A percentile compares a stretch with the other conserved stretches of the same genome.
Conservation (phyloP, 1,139 yeast genomes). For the Cylindricascospora bacillispora region DNA sequence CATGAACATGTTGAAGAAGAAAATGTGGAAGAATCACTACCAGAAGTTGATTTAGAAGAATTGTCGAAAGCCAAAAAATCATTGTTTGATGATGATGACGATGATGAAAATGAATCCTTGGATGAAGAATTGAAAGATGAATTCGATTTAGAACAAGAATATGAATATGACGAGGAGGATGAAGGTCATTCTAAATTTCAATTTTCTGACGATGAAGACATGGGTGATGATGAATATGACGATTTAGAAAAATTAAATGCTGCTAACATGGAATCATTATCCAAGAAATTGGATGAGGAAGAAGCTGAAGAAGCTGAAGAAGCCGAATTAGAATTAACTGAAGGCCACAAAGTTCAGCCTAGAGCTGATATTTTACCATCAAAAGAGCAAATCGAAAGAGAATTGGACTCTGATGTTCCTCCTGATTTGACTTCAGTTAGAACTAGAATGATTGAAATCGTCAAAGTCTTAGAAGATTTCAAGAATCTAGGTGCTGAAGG, state of each 20-base stretch:
- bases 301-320: slow-evolving; percentile 63
- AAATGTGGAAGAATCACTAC: slow-evolving; percentile 32
- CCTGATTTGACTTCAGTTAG: slow-evolving; percentile 72
- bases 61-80: slow-evolving; percentile 56
- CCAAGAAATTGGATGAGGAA: slow-evolving; percentile 57
- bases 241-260: slow-evolving; percentile 74
- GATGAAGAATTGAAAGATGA: slow-evolving; percentile 45
- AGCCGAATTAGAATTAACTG: slow-evolving; percentile 62
- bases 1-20: slow-evolving; percentile 24
- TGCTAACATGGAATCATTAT: slow-evolving; percentile 76
- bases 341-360: slow-evolving; percentile 50
- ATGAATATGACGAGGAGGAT: slow-evolving; percentile 35
- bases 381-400: slow-evolving; percentile 40
- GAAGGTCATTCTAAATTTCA: slow-evolving; percentile 54
- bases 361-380: slow-evolving; percentile 58
- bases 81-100: slow-evolving; percentile 67
- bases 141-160: slow-evolving; percentile 43
- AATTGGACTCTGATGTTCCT: slow-evolving; percentile 37
- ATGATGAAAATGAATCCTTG: slow-evolving; percentile 33
- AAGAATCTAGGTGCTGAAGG: slow-evolving; percentile 77
- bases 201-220: slow-evolving; percentile 67
- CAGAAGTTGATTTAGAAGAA: slow-evolving; percentile 55
- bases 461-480: slow-evolving; percentile 90
- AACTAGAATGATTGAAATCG: slow-evolving; percentile 90
- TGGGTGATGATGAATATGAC: slow-evolving; percentile 54